Evolutionary conservation across 352 stramenopile genomes (phyloP).

Genomic region (Globisporangium carolinianum): DNA sequence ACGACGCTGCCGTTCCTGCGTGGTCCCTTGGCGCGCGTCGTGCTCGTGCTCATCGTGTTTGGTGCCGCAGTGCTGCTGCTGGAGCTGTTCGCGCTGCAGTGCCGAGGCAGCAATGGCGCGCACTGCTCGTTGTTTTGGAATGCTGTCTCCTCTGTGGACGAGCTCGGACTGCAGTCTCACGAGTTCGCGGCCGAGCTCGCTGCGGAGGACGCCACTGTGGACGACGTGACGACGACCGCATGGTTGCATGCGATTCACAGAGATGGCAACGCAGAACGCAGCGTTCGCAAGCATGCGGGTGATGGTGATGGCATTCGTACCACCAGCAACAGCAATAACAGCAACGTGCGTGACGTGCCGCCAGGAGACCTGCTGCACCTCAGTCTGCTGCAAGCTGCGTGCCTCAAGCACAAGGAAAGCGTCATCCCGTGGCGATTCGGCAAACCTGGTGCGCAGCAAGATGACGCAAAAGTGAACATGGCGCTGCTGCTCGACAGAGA

Average conservation of each 20-base stretch:
- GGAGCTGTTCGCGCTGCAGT: constrained; percentile 4
- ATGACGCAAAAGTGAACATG: constrained; percentile 13
- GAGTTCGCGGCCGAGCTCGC: constrained; percentile 2
- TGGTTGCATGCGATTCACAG: background rate
- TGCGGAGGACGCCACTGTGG: background rate
- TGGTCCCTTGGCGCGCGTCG: background rate
- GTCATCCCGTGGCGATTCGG: constrained; percentile 42
- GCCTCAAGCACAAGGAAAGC: constrained; percentile 30
- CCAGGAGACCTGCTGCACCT: constrained; percentile 34
- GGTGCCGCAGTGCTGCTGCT: constrained; percentile 4
- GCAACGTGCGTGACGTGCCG: constrained; percentile 13
- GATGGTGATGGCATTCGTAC: too few species aligned
- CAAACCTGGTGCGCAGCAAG: constrained; percentile 4
- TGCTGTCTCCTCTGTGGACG: background rate
- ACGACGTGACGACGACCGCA: background rate
- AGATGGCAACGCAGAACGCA: too few species aligned
- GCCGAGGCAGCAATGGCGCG: background rate
- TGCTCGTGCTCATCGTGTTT: constrained; percentile 1
- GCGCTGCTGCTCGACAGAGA: constrained; percentile 20
- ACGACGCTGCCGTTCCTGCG: background rate
- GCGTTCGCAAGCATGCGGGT: too few species aligned
- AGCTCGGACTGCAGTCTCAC: background rate
- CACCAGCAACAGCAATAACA: background rate
- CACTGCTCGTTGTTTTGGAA: background rate
- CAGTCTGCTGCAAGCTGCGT: constrained; percentile 42